Evolutionary conservation across 768 basidiomycete genomes (phyloP).

Genomic region (Phylloporus sp.): DNA sequence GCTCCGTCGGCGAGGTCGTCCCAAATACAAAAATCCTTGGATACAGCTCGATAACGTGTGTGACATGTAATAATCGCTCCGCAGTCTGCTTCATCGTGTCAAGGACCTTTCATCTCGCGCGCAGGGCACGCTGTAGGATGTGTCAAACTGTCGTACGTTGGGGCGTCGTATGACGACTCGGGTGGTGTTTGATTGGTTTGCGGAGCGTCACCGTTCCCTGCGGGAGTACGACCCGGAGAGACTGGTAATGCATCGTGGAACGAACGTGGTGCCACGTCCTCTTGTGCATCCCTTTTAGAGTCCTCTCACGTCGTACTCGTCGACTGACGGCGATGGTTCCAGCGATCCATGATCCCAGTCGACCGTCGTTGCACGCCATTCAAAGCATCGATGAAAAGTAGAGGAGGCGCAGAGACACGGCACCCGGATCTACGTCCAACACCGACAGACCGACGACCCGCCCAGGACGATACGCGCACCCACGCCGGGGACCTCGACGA

Average conservation of each 20-base stretch:
- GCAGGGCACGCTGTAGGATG: no score
- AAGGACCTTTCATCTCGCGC: no score
- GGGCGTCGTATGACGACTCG: no score
- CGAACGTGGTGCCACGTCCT: no score
- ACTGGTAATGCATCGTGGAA: no score
- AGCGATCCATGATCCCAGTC: not conserved
- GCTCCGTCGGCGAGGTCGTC: not conserved
- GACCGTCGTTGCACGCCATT: not conserved
- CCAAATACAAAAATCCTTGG: not conserved
- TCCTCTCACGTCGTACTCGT: slow-evolving; percentile 2
- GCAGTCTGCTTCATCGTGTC: no score
- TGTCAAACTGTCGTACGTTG: no score
- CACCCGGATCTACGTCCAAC: not conserved
- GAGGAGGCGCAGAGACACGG: not conserved
- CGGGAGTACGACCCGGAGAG: no score
- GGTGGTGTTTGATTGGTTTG: no score
- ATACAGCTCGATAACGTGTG: no score
- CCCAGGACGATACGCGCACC: not conserved
- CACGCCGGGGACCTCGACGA: not conserved
- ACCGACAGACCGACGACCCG: not conserved
- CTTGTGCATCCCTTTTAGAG: not conserved
- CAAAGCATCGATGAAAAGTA: not conserved
- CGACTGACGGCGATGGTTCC: not conserved
- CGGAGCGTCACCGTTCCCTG: no score
- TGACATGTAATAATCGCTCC: not conserved